Evolutionary conservation across 179 eudicot genomes (phyloP).

Genomic region (Gypsophila paniculata): DNA sequence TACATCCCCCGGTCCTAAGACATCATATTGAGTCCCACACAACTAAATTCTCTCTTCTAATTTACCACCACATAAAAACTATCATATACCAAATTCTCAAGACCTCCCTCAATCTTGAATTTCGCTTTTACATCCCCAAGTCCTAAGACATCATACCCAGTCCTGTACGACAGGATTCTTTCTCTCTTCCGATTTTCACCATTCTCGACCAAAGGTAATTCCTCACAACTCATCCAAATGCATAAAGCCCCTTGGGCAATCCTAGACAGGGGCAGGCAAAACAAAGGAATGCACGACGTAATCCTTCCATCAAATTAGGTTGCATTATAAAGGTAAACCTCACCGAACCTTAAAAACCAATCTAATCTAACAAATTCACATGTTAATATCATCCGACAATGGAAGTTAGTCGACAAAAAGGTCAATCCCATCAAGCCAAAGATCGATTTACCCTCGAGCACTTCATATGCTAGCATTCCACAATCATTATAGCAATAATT

Average conservation of each 20-base stretch:
- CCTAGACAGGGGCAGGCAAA: background rate
- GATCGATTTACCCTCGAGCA: background rate
- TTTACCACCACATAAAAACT: background rate
- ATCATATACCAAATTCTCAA: background rate
- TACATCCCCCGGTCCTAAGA: no score
- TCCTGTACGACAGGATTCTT: background rate
- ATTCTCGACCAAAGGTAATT: background rate
- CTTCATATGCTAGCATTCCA: constrained; percentile 1
- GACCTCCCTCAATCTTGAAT: background rate
- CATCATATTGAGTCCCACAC: no score
- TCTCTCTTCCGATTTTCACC: background rate
- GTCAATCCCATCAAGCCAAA: background rate
- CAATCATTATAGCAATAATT: background rate
- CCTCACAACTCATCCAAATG: background rate
- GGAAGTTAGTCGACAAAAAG: background rate
- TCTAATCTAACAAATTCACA: background rate
- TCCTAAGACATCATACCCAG: background rate
- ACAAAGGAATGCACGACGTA: background rate
- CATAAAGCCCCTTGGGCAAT: background rate
- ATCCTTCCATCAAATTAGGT: background rate
- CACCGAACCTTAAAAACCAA: background rate
- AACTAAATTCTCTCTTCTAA: no score
- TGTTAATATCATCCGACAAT: background rate
- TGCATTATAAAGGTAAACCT: background rate
- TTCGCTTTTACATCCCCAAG: background rate